These are phyloP conservation scores for Leccinum angustisporum DNA, from an alignment of 1,284 basidiomycete species.

Conservation along the genomic window DNA sequence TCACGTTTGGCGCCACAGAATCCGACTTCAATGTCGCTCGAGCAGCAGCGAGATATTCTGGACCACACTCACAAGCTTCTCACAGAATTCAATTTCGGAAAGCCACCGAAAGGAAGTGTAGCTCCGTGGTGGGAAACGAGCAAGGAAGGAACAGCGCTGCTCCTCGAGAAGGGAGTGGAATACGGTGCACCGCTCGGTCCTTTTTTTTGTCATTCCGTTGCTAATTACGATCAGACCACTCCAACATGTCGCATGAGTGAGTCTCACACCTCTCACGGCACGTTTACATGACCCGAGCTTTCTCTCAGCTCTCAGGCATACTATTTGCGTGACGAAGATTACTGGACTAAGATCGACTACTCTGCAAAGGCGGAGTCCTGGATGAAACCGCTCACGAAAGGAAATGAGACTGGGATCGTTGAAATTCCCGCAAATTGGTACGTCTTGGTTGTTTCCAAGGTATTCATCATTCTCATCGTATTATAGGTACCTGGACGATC, in stretches of 20 bases:
- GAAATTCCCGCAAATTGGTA: conserved; percentile 76
- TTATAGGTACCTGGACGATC: conserved; percentile 59
- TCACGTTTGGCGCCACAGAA: conserved; percentile 42
- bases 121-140: conserved; percentile 83
- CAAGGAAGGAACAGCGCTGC: conserved; percentile 64
- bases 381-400: conserved; percentile 74
- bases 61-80: conserved; percentile 66
- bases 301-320: conserved; percentile 63
- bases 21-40: conserved; percentile 57
- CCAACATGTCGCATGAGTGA: conserved; percentile 63
- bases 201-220: background rate
- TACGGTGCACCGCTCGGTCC: conserved; percentile 50
- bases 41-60: conserved; percentile 74
- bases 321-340: conserved; percentile 67
- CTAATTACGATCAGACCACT: conserved; percentile 51
- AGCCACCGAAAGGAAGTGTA: conserved; percentile 65
- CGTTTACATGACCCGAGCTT: conserved; percentile 5
- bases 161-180: conserved; percentile 74
- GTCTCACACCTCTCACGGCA: conserved; percentile 16
- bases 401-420: conserved; percentile 67
- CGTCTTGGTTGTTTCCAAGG: background rate
- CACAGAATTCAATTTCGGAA: conserved; percentile 68
- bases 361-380: conserved; percentile 57
- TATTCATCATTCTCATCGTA: background rate
- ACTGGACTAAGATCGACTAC: conserved; percentile 78